Base-by-base conservation (phyloP, 805 yeast species). In the Ogataea neopini region DNA sequence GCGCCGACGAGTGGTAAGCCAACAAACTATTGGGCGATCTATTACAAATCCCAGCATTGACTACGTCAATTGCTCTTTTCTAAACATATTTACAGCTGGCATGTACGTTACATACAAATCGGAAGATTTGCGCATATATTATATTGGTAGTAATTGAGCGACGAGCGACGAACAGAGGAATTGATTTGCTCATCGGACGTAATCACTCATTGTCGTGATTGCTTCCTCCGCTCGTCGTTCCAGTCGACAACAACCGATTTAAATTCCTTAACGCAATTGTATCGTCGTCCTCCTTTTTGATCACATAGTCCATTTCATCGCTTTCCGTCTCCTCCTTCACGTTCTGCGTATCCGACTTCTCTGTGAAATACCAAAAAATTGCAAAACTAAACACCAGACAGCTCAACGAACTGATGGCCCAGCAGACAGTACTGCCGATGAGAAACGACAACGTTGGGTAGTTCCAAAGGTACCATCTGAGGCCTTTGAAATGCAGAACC, bases 401-500 rank as follows among this genome's bases (percentile, higher is more conserved):
- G n/a, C 62, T 44, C 2, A 52, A 25, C 5, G 71, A 60, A 44
- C 72, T 64, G 14, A 67, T 44, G 1, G 49, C 18, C 76, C 78
- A 75, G 51, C 73, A 73, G 3, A 65, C 8, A 0, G 53, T 44
- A 4, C 69, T 69, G 3, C 79, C 79, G 19, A 71, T 26, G 9
- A 67, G 14, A 37, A 72, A 62, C 32, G 71, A 66, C 2, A 60
- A 49, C 13, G 48, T 54, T 37, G 66, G 68, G 51, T 71, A 70
- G 36, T 68, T 60, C 40, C 64, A 70, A 29, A 75, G 44, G 49
- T 70, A 73, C 54, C 66, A 71, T 28, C 79, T 59, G 34, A 74
- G 58, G 0, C 80, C 80, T 20, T 62, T 61, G 68, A 74, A 74
- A 43, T 68, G 66, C 10, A 72, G 63, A 15, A 58, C 65, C 29